These are phyloP conservation scores for Fomitiporia mediterranea DNA, from an alignment of 1,284 basidiomycete genomes.

Conservation along the genomic window DNA sequence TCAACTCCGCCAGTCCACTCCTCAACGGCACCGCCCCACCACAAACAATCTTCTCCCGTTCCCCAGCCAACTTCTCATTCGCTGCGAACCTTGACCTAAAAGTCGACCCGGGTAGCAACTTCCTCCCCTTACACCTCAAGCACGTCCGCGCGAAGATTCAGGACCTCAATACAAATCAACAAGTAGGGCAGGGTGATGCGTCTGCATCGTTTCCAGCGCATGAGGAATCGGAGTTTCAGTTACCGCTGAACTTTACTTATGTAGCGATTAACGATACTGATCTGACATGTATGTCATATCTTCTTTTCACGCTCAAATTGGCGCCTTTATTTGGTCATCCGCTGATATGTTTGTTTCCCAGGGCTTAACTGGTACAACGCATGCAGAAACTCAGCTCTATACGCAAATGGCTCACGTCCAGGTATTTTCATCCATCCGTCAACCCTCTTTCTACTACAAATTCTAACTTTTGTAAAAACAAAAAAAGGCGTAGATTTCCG, in stretches of 20 bases:
- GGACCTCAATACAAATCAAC: constrained; percentile 57
- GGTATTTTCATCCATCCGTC: constrained; percentile 39
- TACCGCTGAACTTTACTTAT: constrained; percentile 82
- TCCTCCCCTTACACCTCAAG: constrained; percentile 69
- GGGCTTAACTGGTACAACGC: constrained; percentile 78
- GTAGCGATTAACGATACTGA: constrained; percentile 76
- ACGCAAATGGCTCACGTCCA: constrained; percentile 49
- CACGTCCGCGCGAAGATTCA: constrained; percentile 60
- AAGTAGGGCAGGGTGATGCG: constrained; percentile 63
- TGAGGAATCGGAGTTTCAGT: constrained; percentile 49
- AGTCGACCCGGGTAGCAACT: constrained; percentile 67
- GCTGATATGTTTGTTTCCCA: constrained; percentile 27
- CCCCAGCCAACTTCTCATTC: constrained; percentile 85
- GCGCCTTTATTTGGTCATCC: background rate
- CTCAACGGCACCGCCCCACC: constrained; percentile 50
- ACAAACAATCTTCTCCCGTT: constrained; percentile 18
- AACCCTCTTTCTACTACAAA: background rate
- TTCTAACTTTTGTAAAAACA: constrained; percentile 6
- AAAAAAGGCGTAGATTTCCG: constrained; percentile 69
- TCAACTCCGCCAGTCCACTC: constrained; percentile 57
- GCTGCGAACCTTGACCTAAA: constrained; percentile 67
- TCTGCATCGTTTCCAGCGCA: constrained; percentile 61
- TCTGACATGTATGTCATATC: constrained; percentile 64
- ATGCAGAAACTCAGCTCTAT: constrained; percentile 60
- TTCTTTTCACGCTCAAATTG: too few species aligned